Base-by-base conservation (phyloP, 2,329 filamentous ascomycete genomes). In the Chalaropsis thielavioides region DNA sequence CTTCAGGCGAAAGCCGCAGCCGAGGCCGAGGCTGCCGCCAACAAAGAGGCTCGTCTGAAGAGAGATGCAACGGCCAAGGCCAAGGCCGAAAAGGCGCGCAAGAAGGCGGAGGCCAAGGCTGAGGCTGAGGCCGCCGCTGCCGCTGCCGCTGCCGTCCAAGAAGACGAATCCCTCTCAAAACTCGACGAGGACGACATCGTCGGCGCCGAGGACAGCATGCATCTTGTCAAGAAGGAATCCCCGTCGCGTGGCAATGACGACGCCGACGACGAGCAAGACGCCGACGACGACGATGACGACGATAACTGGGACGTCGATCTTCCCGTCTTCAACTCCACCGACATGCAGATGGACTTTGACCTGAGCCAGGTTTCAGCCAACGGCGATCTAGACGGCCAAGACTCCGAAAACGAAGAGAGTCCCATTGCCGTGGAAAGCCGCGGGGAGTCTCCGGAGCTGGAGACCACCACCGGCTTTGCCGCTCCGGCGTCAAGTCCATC, bases 301-400 rank as follows among this genome's bases (percentile, higher is more conserved):
- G 46, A 64, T 13, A 59, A 64, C 43, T 65, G 66, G 66, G 63
- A 67, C 22, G 31, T 67, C 31, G 66, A 64, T 44, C 10, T 67
- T 10, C 65, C 62, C 11, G 51, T 67, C 19, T 67, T 67, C 41
- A 62, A 64, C 31, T 67, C 65, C 3, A 67, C 62, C 8, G 56
- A 67, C 19, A 31, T 64, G n/a, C 56, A 67, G 19, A 22, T 54
- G 19, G 41, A 44, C 31, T n/a, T 41, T 13, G 59, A 67, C 44
- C 17, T 63, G 6, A 64, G 63, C 35, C 66, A 67, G 24, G 51
- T 62, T n/a, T 24, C 49, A 27, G 59, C 27, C 11, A 19, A 46
- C 15, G 35, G 27, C 11, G 46, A 46, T 8, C 24, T 61, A 43
- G 64, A 66, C 24, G n/a, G 41, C 10, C 27, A 64, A 59, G 63